These are phyloP conservation scores for Ramularia endophylla DNA, from an alignment of 2,329 filamentous ascomycete genomes.

Conservation along the genomic window DNA sequence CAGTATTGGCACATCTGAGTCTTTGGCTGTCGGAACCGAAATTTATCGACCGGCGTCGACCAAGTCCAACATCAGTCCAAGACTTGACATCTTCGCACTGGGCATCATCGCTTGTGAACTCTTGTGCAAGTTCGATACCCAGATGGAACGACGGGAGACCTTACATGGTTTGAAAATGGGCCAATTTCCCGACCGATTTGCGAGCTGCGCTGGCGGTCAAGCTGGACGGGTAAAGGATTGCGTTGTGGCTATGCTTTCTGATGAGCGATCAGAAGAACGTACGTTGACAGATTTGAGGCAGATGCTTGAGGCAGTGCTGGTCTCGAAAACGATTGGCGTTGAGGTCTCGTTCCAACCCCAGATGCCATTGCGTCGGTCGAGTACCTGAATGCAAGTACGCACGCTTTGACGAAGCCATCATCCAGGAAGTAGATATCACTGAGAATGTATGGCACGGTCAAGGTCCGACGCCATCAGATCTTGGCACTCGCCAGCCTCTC, in stretches of 20 bases:
- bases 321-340: neutral
- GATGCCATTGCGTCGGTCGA: neutral
- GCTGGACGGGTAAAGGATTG: constrained; percentile 10
- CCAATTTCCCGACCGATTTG: constrained; percentile 10
- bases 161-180: constrained; percentile 28
- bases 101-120: constrained; percentile 60
- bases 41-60: constrained; percentile 52
- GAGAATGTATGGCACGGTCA: no score
- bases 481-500: no score
- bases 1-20: constrained; percentile 6
- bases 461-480: no score
- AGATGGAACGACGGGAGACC: constrained; percentile 37
- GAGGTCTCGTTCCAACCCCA: neutral
- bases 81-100: constrained; percentile 56
- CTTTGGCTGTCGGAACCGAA: constrained; percentile 51
- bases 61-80: constrained; percentile 38
- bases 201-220: constrained; percentile 7
- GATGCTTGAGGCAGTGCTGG: neutral
- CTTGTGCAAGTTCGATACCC: constrained; percentile 46
- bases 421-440: no score
- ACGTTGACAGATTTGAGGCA: neutral
- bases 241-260: constrained; percentile 10
- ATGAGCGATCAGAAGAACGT: neutral
- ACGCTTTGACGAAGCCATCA: no score
- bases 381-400: neutral